A percentile compares a stretch with the other conserved stretches of the same genome.
Conservation (phyloP, 2,329 filamentous ascomycete species). For the Blastomyces silverae region DNA sequence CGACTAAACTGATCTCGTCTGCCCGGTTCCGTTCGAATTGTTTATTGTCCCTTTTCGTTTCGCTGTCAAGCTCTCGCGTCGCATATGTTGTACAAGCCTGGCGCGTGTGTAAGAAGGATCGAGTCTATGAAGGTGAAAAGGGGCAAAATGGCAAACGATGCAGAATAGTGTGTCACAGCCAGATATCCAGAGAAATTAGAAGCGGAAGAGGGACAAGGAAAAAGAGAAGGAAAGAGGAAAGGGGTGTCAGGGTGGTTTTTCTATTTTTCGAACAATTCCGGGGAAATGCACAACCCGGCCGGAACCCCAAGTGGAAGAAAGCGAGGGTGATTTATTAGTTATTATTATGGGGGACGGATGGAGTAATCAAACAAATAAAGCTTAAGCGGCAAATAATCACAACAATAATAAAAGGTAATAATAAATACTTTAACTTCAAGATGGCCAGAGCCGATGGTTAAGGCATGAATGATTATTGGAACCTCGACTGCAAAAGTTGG, state of each 20-base stretch:
- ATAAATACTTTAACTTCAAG: conserved; percentile 3
- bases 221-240: neutral
- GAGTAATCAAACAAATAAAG: conserved; percentile 11
- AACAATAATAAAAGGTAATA: conserved; percentile 13
- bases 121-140: conserved; percentile 4
- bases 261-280: conserved; percentile 14
- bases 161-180: neutral
- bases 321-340: conserved; percentile 5
- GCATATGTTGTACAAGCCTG: conserved; percentile 10
- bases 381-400: conserved; percentile 9
- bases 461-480: conserved; percentile 7
- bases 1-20: conserved; percentile 1
- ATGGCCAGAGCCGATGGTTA: conserved; percentile 3
- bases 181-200: conserved; percentile 1
- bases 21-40: conserved; percentile 3
- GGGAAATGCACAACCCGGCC: conserved; percentile 10
- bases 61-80: conserved; percentile 6
- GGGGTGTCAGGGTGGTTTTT: conserved; percentile 12
- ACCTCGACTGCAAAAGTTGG: conserved; percentile 11
- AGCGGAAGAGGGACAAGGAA: neutral
- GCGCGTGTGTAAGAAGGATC: conserved; percentile 5
- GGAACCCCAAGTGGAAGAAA: conserved; percentile 1
- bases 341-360: neutral
- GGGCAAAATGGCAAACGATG: conserved; percentile 3
- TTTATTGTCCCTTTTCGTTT: conserved; percentile 8